Percentiles rank a stretch among this genome's conserved stretches.
phyloP scores from a whole-genome alignment of 1,284 basidiomycete genomes.

The Cryptococcus sp. region DNA sequence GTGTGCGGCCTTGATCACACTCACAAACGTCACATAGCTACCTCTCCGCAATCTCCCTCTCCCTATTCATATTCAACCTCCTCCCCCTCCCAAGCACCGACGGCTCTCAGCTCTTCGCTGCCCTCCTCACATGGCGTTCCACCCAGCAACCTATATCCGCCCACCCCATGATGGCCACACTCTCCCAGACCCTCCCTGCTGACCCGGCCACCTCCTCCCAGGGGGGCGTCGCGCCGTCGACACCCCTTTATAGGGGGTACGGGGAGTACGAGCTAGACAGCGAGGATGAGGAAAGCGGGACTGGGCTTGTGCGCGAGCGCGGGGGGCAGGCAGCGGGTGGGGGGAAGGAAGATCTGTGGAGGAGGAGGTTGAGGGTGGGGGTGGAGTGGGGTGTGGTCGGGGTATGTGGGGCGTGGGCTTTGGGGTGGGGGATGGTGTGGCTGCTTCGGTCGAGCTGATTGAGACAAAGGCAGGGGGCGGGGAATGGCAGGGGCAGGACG shows the following conservation, averaged over 20 bases:
- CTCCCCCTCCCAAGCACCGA: conserved; percentile 44
- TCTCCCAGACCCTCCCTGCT: background rate
- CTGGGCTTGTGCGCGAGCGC: background rate
- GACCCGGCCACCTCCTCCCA: conserved; percentile 19
- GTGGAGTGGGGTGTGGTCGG: conserved; percentile 8
- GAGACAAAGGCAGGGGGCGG: no score
- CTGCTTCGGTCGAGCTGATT: conserved; percentile 15
- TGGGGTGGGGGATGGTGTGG: conserved; percentile 17
- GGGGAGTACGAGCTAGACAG: conserved; percentile 30
- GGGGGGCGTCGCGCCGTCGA: conserved; percentile 7
- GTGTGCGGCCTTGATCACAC: background rate
- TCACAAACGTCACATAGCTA: conserved; percentile 26
- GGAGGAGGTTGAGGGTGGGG: conserved; percentile 6
- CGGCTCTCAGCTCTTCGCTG: conserved; percentile 38
- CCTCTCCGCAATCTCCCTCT: conserved; percentile 36
- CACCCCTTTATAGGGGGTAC: conserved; percentile 7
- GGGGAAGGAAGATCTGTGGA: conserved; percentile 24
- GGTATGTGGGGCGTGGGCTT: conserved; percentile 9
- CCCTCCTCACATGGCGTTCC: conserved; percentile 23
- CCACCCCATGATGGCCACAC: conserved; percentile 11
- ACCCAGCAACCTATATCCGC: conserved; percentile 8
- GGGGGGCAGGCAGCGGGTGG: conserved; percentile 5
- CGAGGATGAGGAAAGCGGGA: conserved; percentile 22
- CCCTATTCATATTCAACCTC: conserved; percentile 47
- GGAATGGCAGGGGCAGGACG: no score